Conservation (phyloP, 1,284 basidiomycete genomes). For the Ganoderma lingzhi region DNA sequence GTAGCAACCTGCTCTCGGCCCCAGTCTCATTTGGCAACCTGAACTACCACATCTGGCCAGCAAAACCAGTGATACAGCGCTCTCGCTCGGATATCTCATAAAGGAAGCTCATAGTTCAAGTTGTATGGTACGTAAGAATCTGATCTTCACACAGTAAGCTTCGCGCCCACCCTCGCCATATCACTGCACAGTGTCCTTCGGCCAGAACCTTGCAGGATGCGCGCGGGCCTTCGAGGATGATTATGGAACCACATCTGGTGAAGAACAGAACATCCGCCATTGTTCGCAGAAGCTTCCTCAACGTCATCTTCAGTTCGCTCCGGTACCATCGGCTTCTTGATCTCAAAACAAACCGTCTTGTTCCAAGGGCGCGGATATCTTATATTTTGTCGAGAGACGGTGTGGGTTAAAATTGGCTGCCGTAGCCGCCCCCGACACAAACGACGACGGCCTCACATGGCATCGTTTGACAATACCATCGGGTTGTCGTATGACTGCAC, state of each 20-base stretch:
- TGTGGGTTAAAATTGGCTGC: not conserved
- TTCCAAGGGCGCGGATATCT: not conserved
- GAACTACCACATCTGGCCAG: not conserved
- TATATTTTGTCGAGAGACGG: not conserved
- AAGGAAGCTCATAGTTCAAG: not conserved
- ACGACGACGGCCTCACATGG: not conserved
- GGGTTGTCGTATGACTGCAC: not conserved
- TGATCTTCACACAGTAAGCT: not conserved
- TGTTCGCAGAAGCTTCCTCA: not conserved
- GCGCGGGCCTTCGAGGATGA: not conserved
- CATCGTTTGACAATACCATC: not conserved
- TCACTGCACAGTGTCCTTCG: not conserved
- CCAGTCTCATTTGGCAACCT: not conserved
- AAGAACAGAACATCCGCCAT: not conserved
- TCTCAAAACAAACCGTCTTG: not conserved
- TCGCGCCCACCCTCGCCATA: constrained; percentile 3
- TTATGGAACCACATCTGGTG: not conserved
- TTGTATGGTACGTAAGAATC: not conserved
- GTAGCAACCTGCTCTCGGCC: not conserved
- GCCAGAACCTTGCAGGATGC: not conserved
- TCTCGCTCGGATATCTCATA: not conserved
- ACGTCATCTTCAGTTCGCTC: constrained; percentile 2
- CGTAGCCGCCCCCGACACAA: not conserved
- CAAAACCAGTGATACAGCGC: not conserved
- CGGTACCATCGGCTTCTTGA: constrained; percentile 9